Base-by-base conservation (phyloP, 129 eudicot genomes). In the Chrysanthemum makinoi region DNA sequence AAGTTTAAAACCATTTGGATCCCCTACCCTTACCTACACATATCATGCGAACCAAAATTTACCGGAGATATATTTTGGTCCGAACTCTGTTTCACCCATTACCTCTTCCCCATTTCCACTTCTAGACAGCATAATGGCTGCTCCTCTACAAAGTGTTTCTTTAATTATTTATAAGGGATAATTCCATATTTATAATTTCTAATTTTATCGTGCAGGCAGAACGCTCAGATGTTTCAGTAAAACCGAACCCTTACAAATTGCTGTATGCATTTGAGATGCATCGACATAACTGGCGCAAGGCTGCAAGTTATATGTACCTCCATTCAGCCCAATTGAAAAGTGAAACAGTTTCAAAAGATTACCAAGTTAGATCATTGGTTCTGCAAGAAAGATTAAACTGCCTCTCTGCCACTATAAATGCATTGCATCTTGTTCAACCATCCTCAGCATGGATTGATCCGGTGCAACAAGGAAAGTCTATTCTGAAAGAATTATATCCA, bases 281-380 rank as follows among this genome's bases (percentile, higher is more conserved):
- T 81, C 91, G 80, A 53, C 96, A 95, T 72, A 95, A 95, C 79
- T 95, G 97, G 97, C 87, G 89, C 49, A 95, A 77, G 82, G 99
- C 97, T 4, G 96, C 99, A 75, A 83, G 76, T 53, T 90, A 86
- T 70, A 95, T 95, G 56, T 95, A 90, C 66, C 73, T 86, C 46
- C 86, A 90, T 76, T 81, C 97, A 28, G 58, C 68, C 52, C 91
- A 80, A 68, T 66, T 95, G 80, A 90, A 80, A 83, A 69, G 73
- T 79, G 96, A 90, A 68, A 84, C 84, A 28, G 78, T 88, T 55
- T 61, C 79, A 56, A 90, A 82, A 77, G 90, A 83, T 82, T 80
- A 75, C 70, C 96, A 80, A 51, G 80, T 63, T 43, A 74, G 86
- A 76, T 79, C 96, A 3, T 74, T 84, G 60, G 75, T 55, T 75